These are phyloP conservation scores for Pneumocystis wakefieldiae DNA, from an alignment of 1,139 yeast genomes.

Conservation along the genomic window DNA sequence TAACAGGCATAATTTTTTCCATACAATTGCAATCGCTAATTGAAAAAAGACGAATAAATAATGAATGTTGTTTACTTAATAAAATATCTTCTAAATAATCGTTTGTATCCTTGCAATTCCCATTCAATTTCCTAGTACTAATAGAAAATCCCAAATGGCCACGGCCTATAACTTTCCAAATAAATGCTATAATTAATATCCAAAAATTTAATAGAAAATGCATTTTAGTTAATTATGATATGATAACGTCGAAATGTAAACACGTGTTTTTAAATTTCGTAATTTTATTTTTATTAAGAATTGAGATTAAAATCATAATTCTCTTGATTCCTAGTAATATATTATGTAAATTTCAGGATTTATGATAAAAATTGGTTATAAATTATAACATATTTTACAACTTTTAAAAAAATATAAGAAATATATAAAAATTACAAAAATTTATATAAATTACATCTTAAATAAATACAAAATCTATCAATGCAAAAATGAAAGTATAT, in stretches of 20 bases:
- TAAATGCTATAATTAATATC: not conserved
- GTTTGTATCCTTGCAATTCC: constrained; percentile 53
- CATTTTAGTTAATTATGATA: not conserved
- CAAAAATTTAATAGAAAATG: not conserved
- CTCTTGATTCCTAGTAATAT: too few species aligned
- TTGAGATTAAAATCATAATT: too few species aligned
- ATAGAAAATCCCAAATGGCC: constrained; percentile 46
- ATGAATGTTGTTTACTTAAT: constrained; percentile 40
- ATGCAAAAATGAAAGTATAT: not conserved
- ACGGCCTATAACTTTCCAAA: constrained; percentile 15
- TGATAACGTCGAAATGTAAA: too few species aligned
- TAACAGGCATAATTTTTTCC: constrained; percentile 71
- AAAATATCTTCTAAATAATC: constrained; percentile 56
- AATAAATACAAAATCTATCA: not conserved
- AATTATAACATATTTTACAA: too few species aligned
- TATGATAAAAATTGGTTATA: too few species aligned
- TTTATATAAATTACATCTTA: not conserved
- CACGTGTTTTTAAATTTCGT: not conserved
- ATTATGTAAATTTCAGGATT: too few species aligned
- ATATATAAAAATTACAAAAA: not conserved
- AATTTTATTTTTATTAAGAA: too few species aligned
- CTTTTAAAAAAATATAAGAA: not conserved
- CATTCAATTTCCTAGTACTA: constrained; percentile 51
- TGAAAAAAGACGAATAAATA: constrained; percentile 64
- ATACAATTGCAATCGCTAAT: constrained; percentile 79